These are phyloP conservation scores for Penicillium turbatum DNA, from an alignment of 495 filamentous ascomycete genomes.

Conservation along the genomic window DNA sequence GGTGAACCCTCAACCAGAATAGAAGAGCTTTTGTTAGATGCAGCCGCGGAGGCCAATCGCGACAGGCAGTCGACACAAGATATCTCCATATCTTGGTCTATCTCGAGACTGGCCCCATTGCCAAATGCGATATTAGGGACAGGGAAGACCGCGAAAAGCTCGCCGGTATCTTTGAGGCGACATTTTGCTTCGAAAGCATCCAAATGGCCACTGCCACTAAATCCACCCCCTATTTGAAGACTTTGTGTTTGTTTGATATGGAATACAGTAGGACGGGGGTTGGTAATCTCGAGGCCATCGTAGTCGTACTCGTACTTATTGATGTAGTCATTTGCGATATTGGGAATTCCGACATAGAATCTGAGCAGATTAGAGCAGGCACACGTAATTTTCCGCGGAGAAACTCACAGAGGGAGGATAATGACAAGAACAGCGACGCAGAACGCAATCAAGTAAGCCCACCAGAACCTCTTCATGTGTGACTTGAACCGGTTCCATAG, in stretches of 20 bases:
- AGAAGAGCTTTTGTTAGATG: constrained; percentile 20
- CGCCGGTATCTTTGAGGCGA: constrained; percentile 9
- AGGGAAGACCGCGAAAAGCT: constrained; percentile 22
- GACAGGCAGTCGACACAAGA: constrained; percentile 30
- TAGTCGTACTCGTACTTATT: constrained; percentile 26
- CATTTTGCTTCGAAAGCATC: constrained; percentile 26
- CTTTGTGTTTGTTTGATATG: constrained; percentile 22
- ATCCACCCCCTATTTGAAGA: constrained; percentile 19
- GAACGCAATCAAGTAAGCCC: constrained; percentile 24
- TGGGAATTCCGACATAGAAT: constrained; percentile 30
- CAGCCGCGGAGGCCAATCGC: constrained; percentile 18
- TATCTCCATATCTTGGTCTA: constrained; percentile 29
- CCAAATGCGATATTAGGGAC: constrained; percentile 22
- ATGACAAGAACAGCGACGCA: constrained; percentile 19
- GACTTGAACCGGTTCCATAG: constrained; percentile 22
- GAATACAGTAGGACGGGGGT: constrained; percentile 21
- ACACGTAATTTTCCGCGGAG: background rate
- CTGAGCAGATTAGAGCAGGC: constrained; percentile 1
- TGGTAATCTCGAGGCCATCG: constrained; percentile 22
- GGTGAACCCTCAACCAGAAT: constrained; percentile 23
- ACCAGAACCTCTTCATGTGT: constrained; percentile 35
- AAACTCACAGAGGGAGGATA: constrained; percentile 26
- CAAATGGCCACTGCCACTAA: constrained; percentile 27
- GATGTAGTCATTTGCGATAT: constrained; percentile 28
- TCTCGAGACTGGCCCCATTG: constrained; percentile 12